These are phyloP conservation scores for Talinum fruticosum DNA, from an alignment of 148 eudicot genomes.

Conservation along the genomic window DNA sequence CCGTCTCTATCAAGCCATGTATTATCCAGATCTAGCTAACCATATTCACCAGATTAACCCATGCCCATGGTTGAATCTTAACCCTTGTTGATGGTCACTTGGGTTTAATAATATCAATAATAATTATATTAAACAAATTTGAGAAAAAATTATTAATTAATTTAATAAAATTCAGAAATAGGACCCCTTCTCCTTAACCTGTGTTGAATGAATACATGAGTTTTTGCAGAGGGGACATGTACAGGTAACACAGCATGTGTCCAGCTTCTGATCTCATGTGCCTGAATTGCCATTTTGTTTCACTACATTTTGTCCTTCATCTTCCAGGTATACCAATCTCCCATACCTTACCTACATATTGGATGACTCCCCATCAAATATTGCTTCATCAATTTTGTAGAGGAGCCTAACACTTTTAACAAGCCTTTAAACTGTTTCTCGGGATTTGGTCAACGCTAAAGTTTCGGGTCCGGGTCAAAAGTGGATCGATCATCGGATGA, in stretches of 20 bases:
- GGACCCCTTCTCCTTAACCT: background rate
- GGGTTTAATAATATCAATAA: background rate
- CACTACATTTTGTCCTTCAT: conserved; percentile 17
- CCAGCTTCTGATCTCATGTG: conserved; percentile 22
- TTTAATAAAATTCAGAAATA: background rate
- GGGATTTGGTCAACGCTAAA: too few relatives aligned
- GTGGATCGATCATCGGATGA: too few relatives aligned
- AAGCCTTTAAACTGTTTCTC: too few relatives aligned
- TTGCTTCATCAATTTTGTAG: too few relatives aligned
- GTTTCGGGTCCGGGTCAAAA: too few relatives aligned
- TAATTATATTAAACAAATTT: background rate
- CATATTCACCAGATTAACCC: background rate
- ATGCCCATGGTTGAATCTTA: conserved; percentile 6
- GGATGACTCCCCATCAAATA: background rate
- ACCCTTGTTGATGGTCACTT: background rate
- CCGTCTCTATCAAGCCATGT: background rate
- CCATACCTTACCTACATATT: background rate
- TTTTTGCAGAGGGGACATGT: conserved; percentile 17
- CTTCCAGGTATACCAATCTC: background rate
- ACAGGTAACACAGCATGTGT: conserved; percentile 25
- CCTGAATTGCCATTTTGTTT: conserved; percentile 5
- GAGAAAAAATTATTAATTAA: background rate
- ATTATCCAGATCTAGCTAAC: conserved; percentile 11
- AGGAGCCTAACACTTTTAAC: too few relatives aligned
- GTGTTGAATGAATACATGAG: background rate